These are phyloP conservation scores for Suillus weaverae DNA, from an alignment of 768 basidiomycete species.

Conservation along the genomic window DNA sequence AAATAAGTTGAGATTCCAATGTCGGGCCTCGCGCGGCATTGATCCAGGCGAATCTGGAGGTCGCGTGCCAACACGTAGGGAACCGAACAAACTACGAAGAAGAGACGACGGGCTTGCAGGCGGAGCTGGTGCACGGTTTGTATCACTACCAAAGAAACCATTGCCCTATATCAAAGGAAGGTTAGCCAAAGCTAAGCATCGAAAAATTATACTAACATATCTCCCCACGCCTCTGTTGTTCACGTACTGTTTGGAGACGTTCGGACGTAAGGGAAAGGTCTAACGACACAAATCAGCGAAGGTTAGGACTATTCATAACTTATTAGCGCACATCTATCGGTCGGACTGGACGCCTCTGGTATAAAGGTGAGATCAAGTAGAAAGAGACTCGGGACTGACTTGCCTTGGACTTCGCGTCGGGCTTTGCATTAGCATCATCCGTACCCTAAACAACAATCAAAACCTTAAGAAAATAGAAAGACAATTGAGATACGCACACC, in stretches of 20 bases:
- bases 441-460: no score
- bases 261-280: neutral
- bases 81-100: neutral
- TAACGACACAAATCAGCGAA: neutral
- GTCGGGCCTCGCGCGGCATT: neutral
- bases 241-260: neutral
- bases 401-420: neutral
- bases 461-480: no score
- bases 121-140: neutral
- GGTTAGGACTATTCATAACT: neutral
- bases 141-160: neutral
- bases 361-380: neutral
- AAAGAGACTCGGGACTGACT: no score
- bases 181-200: neutral
- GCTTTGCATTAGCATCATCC: neutral
- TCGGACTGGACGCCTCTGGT: neutral
- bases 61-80: neutral
- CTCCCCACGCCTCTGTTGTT: constrained; percentile 17
- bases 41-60: neutral
- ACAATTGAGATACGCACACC: no score
- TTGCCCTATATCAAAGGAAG: neutral
- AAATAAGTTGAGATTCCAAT: neutral
- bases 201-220: neutral
- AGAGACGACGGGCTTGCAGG: neutral
- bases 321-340: neutral